Base-by-base conservation (phyloP, 2,329 filamentous ascomycete species). In the Verruconis gallopava region DNA sequence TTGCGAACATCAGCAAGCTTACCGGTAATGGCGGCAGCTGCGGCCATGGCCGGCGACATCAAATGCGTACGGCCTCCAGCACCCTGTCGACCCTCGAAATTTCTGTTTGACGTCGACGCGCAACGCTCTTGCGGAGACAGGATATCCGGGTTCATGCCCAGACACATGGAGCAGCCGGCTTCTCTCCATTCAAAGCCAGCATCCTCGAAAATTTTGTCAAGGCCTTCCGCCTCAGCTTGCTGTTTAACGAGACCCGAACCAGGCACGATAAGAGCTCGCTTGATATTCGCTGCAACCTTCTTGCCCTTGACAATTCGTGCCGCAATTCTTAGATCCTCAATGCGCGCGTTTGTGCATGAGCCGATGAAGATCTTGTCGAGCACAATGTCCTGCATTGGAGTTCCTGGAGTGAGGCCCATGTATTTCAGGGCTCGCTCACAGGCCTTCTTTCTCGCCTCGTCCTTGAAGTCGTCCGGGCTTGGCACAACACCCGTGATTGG, bases 121-220 rank as follows among this genome's bases (percentile, higher is more conserved):
- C 91, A 96, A 55, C 91, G 80, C 66, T 98, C 91, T 60, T 81
- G 75, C 42, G 91, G 88, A 2, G 86, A 78, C 37, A 96, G 74
- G 49, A 98, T 96, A 60, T 98, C 91, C 0, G 91, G 89, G 69
- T 98, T 98, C 89, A 98, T 98, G 59, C 91, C 91, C 43, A 98
- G 73, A 60, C 91, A 96, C 91, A 98, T 98, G 48, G 85, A 93
- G 74, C 91, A 98, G 38, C 91, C 91, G 50, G 91, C 91, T 67
- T 98, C 91, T 58, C 91, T 78, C 89, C 89, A 96, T 61, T 96
- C 89, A 51, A 96, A 96, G 5, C 91, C 91, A 38, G 91, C 88
- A 47, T 93, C 85, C 5, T 67, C 57, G 63, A 98, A 96, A 57
- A 95, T 82, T 68, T 86, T 85, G 65, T 96, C 85, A 3, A 98